A percentile compares a stretch with the other conserved stretches of the same genome.
phyloP scores from a whole-genome alignment of 805 yeast species.

The Suhomyces sp. region DNA sequence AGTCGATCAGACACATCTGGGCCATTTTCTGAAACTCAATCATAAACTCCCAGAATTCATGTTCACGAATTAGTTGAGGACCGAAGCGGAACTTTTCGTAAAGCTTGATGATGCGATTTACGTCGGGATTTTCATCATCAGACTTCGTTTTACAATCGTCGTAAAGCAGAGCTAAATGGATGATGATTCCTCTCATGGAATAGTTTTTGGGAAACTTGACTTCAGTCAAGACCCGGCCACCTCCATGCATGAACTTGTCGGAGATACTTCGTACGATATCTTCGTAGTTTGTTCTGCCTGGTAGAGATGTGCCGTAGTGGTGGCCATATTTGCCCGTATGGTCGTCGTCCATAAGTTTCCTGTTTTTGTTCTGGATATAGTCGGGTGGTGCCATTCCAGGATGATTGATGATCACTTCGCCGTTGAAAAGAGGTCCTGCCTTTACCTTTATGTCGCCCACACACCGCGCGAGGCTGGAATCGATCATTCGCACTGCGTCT shows the following conservation, averaged over 20 bases:
- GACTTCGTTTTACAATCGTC: not conserved
- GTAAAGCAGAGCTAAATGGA: constrained; percentile 24
- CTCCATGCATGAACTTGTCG: constrained; percentile 48
- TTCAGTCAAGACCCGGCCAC: constrained; percentile 38
- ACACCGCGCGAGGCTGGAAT: constrained; percentile 25
- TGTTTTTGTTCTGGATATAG: constrained; percentile 35
- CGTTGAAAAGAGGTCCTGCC: constrained; percentile 37
- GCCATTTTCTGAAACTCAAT: constrained; percentile 19
- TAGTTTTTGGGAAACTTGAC: constrained; percentile 20
- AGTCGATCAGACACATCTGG: constrained; percentile 6
- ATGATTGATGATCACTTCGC: constrained; percentile 30
- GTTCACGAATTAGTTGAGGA: constrained; percentile 54
- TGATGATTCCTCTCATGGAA: constrained; percentile 42
- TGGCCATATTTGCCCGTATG: constrained; percentile 13
- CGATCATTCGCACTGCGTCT: constrained; percentile 23
- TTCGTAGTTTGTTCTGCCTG: constrained; percentile 42
- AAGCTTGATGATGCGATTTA: constrained; percentile 32
- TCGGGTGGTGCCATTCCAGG: constrained; percentile 43
- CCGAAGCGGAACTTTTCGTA: constrained; percentile 73
- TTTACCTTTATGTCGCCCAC: constrained; percentile 23
- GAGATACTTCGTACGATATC: constrained; percentile 60
- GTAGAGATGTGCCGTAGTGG: constrained; percentile 14
- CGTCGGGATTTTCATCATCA: constrained; percentile 10
- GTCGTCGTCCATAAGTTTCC: constrained; percentile 4
- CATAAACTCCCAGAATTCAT: constrained; percentile 61